Evolutionary conservation across 768 basidiomycete species (phyloP).

Genomic region (Hydnum rufescens): DNA sequence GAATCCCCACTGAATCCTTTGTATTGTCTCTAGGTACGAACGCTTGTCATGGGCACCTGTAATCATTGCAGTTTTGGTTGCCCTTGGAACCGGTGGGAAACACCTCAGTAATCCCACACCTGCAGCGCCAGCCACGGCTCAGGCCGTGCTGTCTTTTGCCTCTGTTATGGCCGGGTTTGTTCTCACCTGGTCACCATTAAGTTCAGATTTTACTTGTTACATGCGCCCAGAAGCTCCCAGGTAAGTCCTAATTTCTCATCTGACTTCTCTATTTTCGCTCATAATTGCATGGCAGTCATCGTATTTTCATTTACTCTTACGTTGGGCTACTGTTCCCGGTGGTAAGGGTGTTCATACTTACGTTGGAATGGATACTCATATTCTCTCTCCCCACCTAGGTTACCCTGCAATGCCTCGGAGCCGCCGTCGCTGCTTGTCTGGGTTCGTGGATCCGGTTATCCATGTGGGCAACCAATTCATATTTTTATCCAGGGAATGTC

Average conservation of each 20-base stretch:
- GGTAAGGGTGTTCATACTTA: slow-evolving; percentile 30
- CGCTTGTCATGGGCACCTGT: slow-evolving; percentile 59
- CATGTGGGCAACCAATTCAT: too few species aligned
- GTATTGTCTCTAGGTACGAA: slow-evolving; percentile 35
- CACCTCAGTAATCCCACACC: slow-evolving; percentile 28
- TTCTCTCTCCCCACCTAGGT: too few species aligned
- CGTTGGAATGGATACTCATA: slow-evolving; percentile 45
- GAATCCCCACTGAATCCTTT: neutral
- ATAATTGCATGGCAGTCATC: too few species aligned
- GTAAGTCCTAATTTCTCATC: too few species aligned
- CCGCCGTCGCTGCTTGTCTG: too few species aligned
- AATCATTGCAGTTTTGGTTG: slow-evolving; percentile 50
- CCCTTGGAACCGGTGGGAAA: slow-evolving; percentile 50
- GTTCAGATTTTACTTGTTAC: slow-evolving; percentile 61
- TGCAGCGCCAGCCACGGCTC: slow-evolving; percentile 32
- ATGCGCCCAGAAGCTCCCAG: slow-evolving; percentile 24
- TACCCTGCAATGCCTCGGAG: too few species aligned
- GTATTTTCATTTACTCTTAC: slow-evolving; percentile 22
- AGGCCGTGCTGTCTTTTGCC: slow-evolving; percentile 39
- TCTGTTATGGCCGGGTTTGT: slow-evolving; percentile 55
- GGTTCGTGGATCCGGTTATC: slow-evolving; percentile 31
- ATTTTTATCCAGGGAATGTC: too few species aligned
- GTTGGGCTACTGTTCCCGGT: neutral
- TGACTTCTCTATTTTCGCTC: too few species aligned
- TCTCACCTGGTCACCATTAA: slow-evolving; percentile 38